Conservation (phyloP, 2,329 filamentous ascomycete species). For the Paecilomyces fulvus region DNA sequence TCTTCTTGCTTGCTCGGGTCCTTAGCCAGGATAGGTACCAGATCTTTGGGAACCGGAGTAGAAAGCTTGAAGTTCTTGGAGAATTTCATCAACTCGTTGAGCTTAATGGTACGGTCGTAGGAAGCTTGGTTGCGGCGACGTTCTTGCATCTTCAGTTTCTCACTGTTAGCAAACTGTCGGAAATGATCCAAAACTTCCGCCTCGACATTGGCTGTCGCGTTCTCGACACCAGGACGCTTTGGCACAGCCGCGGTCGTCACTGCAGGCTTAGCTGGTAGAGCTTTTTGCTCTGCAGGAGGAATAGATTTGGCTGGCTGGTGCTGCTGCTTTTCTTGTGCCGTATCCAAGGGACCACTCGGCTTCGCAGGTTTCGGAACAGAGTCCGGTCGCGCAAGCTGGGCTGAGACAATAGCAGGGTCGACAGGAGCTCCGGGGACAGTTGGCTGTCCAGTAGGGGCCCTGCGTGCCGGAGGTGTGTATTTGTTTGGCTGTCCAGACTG, state of each 20-base stretch:
- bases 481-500: constrained; percentile 54
- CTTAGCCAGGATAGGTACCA: constrained; percentile 93
- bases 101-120: constrained; percentile 79
- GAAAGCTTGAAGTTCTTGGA: constrained; percentile 88
- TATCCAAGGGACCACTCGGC: constrained; percentile 13
- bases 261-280: constrained; percentile 13
- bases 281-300: constrained; percentile 17
- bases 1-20: constrained; percentile 90
- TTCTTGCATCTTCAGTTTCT: constrained; percentile 54
- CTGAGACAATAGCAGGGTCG: constrained; percentile 84
- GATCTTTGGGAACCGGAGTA: constrained; percentile 81
- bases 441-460: constrained; percentile 65
- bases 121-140: constrained; percentile 47
- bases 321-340: constrained; percentile 14
- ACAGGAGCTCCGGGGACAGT: constrained; percentile 69
- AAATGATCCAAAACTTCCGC: constrained; percentile 54
- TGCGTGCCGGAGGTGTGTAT: constrained; percentile 83
- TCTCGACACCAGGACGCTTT: constrained; percentile 34
- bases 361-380: constrained; percentile 21
- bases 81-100: constrained; percentile 94
- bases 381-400: constrained; percentile 56
- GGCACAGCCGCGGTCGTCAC: constrained; percentile 40
- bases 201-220: constrained; percentile 53
- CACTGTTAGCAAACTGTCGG: constrained; percentile 54
- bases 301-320: constrained; percentile 10